Evolutionary conservation across 768 basidiomycete genomes (phyloP), one percentile per base, ranked within the genome.

Genomic region (Pisolithus orientalis): DNA sequence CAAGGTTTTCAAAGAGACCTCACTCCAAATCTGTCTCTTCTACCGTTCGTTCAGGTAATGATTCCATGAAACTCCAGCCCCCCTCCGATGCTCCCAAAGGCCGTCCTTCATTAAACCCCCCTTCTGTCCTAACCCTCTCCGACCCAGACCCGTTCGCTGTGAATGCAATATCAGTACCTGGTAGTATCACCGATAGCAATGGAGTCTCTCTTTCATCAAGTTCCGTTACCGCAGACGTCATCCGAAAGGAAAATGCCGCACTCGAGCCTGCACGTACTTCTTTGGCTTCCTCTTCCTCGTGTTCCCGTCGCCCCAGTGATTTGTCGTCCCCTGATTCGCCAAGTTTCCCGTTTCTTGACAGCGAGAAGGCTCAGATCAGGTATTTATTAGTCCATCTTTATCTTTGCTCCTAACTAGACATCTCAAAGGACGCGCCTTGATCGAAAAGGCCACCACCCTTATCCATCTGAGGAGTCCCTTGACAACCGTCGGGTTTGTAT

Each of bases 101-200:
- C 57, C 58, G 70, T 47, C 53, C 54, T 42, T 64, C 66, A 27
- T 69, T 68, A 34, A 34, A 34, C 49, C 75, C 66, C 25, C 62
- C 62, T 49, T 85, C 85, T 2, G 67, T 86, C 51, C 62, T 85
- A 49, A 83, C 83, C 4, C 72, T 83, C 24, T 80, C 82, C 9
- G 85, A 86, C 58, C 53, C 71, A 6, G 84, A 86, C 69, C 84
- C 84, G 5, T 85, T 86, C 59, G 81, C 80, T 27, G 73, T 78
- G 17, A 72, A 73, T 42, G 71, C 72, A 40, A 70, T 79, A 34
- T 62, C 77, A 24, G 57, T 76, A 57, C 70, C 66, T 68, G 70
- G 55, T 49, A 59, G 65, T 42, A 40, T 66, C 53, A 42, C 39
- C n/a, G 78, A 79, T 57, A 73, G 70, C 21, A 77, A 70, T 60